Conservation (phyloP, 352 stramenopile genomes). For the Phytophthora palmivora region DNA sequence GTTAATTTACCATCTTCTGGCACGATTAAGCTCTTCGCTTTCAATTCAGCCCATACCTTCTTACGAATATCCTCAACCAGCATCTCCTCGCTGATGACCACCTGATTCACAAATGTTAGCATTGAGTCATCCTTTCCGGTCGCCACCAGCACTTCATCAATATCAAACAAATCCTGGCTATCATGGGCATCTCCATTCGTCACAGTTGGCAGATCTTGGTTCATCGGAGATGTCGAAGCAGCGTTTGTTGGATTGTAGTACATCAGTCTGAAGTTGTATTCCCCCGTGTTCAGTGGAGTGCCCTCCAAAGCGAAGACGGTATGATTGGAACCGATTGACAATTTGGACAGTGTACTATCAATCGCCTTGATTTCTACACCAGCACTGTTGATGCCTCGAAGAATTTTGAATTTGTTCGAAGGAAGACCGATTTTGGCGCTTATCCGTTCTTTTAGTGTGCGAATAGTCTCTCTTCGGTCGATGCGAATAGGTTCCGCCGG, state of each 20-base stretch:
- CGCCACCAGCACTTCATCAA: conserved; percentile 67
- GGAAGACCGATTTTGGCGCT: conserved; percentile 50
- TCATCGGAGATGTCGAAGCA: conserved; percentile 8
- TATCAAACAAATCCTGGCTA: conserved; percentile 51
- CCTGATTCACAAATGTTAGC: conserved; percentile 61
- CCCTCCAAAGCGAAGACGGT: conserved; percentile 74
- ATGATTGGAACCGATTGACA: conserved; percentile 76
- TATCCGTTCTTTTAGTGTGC: conserved; percentile 67
- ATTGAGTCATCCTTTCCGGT: conserved; percentile 61
- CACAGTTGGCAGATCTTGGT: conserved; percentile 36
- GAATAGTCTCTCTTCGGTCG: conserved; percentile 75
- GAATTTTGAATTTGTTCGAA: conserved; percentile 73
- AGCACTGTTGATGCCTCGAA: conserved; percentile 72
- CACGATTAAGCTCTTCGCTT: conserved; percentile 51
- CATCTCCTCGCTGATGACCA: conserved; percentile 84
- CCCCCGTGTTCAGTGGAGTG: conserved; percentile 65
- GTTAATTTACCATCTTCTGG: conserved; percentile 32
- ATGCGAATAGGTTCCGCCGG: conserved; percentile 65
- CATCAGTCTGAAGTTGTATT: conserved; percentile 84
- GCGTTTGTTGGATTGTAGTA: conserved; percentile 47
- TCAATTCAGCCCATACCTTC: conserved; percentile 51
- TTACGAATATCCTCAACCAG: conserved; percentile 72
- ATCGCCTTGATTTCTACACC: conserved; percentile 85
- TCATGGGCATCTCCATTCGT: conserved; percentile 16
- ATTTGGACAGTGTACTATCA: conserved; percentile 76